Evolutionary conservation across 129 eudicot species (phyloP).

Genomic region (Tagetes patula): DNA sequence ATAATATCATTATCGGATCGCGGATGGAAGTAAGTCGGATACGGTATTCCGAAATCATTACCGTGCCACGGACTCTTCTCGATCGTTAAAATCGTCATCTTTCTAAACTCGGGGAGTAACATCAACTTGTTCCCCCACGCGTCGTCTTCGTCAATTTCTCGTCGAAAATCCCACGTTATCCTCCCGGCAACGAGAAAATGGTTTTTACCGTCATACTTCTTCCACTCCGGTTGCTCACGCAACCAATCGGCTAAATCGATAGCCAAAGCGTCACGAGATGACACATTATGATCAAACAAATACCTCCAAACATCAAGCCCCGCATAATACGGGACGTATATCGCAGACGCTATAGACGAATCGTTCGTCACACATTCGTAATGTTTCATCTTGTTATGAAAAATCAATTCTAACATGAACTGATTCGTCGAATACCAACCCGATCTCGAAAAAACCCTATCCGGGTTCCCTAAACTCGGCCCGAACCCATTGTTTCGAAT

Average conservation of each 20-base stretch:
- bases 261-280: conserved; percentile 45
- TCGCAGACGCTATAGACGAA: conserved; percentile 65
- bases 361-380: conserved; percentile 74
- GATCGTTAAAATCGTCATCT: conserved; percentile 61
- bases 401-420: conserved; percentile 68
- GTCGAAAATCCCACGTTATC: conserved; percentile 80
- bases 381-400: conserved; percentile 68
- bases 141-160: conserved; percentile 41
- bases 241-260: conserved; percentile 59
- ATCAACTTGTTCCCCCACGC: conserved; percentile 82
- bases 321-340: conserved; percentile 74
- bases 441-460: conserved; percentile 43
- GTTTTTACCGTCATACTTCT: conserved; percentile 44
- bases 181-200: conserved; percentile 78
- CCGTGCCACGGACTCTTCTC: conserved; percentile 86
- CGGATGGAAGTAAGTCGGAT: conserved; percentile 90
- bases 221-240: conserved; percentile 62
- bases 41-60: conserved; percentile 79
- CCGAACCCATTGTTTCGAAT: conserved; percentile 67
- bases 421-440: conserved; percentile 79
- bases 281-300: conserved; percentile 40
- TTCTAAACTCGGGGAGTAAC: conserved; percentile 59
- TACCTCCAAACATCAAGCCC: conserved; percentile 75
- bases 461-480: conserved; percentile 46
- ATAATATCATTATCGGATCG: conserved; percentile 47